Evolutionary conservation across 2,329 filamentous ascomycete species (phyloP).

Genomic region (Ophiocordyceps australis): DNA sequence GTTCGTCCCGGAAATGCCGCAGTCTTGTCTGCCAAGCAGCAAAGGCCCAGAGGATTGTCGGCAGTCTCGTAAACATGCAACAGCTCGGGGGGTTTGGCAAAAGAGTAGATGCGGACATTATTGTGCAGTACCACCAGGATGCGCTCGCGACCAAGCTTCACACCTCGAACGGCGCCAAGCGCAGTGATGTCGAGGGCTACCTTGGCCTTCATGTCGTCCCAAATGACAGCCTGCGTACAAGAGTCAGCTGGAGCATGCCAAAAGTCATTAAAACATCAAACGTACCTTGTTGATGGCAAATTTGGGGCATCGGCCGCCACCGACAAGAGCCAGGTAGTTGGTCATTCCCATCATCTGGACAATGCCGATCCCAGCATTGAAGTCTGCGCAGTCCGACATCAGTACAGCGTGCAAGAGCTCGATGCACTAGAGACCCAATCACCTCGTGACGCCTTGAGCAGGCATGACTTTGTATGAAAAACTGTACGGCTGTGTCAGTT

Average conservation of each 20-base stretch:
- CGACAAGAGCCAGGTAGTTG: constrained; percentile 78
- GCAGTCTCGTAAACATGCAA: constrained; percentile 68
- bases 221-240: constrained; percentile 51
- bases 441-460: constrained; percentile 40
- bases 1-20: constrained; percentile 80
- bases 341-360: constrained; percentile 76
- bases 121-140: constrained; percentile 71
- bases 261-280: too few species aligned
- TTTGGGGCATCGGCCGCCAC: constrained; percentile 70
- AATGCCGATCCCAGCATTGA: constrained; percentile 65
- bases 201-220: constrained; percentile 71
- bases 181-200: constrained; percentile 62
- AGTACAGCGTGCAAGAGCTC: neutral
- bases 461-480: constrained; percentile 54
- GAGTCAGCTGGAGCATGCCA: neutral
- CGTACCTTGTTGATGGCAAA: constrained; percentile 69
- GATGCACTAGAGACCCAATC: too few species aligned
- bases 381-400: constrained; percentile 27
- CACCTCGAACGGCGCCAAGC: constrained; percentile 60
- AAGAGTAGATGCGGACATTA: constrained; percentile 64
- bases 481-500: constrained; percentile 26
- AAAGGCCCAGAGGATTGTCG: constrained; percentile 67
- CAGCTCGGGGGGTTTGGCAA: constrained; percentile 53
- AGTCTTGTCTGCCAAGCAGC: constrained; percentile 53
- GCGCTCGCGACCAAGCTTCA: constrained; percentile 57